Evolutionary conservation across 345 rosid species (phyloP), one percentile per base, ranked within the genome.

Genomic region (Eucalyptus coolabah): DNA sequence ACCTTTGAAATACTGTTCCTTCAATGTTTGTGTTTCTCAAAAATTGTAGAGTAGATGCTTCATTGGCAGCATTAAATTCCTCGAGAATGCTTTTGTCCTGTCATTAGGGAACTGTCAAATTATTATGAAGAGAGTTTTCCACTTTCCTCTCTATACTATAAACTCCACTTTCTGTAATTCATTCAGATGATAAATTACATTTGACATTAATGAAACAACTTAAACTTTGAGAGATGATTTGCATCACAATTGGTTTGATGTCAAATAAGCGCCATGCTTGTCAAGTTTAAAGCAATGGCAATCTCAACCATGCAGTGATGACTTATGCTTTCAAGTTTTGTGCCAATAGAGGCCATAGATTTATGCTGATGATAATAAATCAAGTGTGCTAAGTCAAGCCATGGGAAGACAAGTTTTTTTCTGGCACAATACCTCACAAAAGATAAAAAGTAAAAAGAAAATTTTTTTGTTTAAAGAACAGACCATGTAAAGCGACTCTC

Each of bases 1-100:
- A 98, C 99, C 99, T 96, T 87, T 96, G 98, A 92, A 97, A 98
- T 26, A 98, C 94, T 37, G 98, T 98, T 93, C 97, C 99, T 89
- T 95, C 89, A 86, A 91, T 92, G 87, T 91, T 83, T 72, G 90
- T 87, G 90, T 94, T 94, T 87, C 94, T 80, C 89, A 93, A 56
- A 51, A 98, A 97, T 87, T 96, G 93, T 54, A 97, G 98, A 88
- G 97, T 95, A 40, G 99, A 95, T 91, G 99, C 98, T 89, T 92
- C 92, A 92, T 96, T 94, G 37, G 91, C 83, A 37, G 96, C 98
- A 92, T 87, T 92, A 89, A 93, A 95, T 56, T 92, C 72, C 92
- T 98, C 96, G 91, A 98, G 42, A 42, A 5, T 42, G 42, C 42
- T 42, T 42, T 42, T 42, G 42, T 42, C 7, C 42, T 42, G 42